Base-by-base conservation (phyloP, 345 rosid genomes). In the Populus deltoides region DNA sequence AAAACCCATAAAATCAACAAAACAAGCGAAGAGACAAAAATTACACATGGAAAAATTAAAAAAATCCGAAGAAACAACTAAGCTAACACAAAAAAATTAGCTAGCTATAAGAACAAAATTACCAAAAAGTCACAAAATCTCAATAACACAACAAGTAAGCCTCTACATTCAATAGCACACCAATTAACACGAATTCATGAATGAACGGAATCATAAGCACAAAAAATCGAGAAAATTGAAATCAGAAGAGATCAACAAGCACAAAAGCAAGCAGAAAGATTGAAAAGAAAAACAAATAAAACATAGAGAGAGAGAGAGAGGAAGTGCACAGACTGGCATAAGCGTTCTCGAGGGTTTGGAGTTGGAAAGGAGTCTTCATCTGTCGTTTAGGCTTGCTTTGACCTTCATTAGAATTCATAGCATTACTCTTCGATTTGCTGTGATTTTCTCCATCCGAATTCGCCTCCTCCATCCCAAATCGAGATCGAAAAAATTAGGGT, bases 341-440 rank as follows among this genome's bases (percentile, higher is more conserved):
- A 67, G 97, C 94, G 79, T 87, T 92, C 89, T 97, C 98, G 0
- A 97, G 88, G 72, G 89, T 86, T 78, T 94, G 92, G 36, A 97
- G 97, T 84, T 97, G 98, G 80, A 81, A 92, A 15, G 98, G 98
- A 77, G 98, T 97, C 83, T 97, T 97, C 99, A 97, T 97, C 96
- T 92, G 97, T 18, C 99, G 95, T 83, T 94, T 97, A 59, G 98
- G 95, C 90, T 88, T 97, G 73, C 80, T 71, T 43, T 51, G 83
- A 61, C 89, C 94, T 24, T 83, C 92, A 69, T 81, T 85, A 76
- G 89, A 85, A 80, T 71, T 75, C 20, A 35, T 69, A 24, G 53
- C 66, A 41, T 11, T 31, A 8, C 7, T 59, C 33, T 77, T 82
- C 69, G 38, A 57, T 75, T 63, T 84, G 57, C 78, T 83, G 61